Evolutionary conservation across 148 eudicot genomes (phyloP).

Genomic region (Rheum nobile): DNA sequence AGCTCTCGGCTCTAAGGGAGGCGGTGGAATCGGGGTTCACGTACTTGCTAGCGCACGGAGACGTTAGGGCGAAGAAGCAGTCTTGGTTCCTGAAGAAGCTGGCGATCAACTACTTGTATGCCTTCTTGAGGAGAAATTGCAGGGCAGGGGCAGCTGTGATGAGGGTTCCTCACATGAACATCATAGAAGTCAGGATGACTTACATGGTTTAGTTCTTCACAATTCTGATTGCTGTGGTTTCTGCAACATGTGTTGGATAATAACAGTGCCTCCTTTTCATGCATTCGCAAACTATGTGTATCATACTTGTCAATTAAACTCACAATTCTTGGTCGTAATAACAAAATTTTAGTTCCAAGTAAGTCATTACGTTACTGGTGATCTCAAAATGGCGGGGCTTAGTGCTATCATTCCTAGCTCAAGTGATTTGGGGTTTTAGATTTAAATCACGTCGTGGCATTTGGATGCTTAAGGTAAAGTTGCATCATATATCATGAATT

Average conservation of each 20-base stretch:
- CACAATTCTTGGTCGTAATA: neutral
- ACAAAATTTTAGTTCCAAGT: neutral
- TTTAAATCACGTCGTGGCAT: neutral
- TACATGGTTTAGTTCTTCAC: conserved; percentile 18
- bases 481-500: neutral
- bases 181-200: conserved; percentile 78
- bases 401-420: too few relatives aligned
- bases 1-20: conserved; percentile 62
- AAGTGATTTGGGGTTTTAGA: neutral
- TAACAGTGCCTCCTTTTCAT: neutral
- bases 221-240: neutral
- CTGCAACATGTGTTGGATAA: neutral
- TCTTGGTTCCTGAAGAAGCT: conserved; percentile 75
- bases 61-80: conserved; percentile 73
- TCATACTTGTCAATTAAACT: neutral
- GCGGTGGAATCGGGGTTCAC: conserved; percentile 84
- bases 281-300: neutral
- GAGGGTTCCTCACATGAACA: conserved; percentile 80
- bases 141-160: conserved; percentile 78
- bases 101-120: conserved; percentile 73
- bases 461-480: neutral
- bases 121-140: conserved; percentile 78
- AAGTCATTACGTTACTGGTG: too few relatives aligned
- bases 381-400: too few relatives aligned
- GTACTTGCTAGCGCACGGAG: conserved; percentile 72